These are phyloP conservation scores for Cercophora sp. DNA, from an alignment of 495 filamentous ascomycete species.

Conservation along the genomic window DNA sequence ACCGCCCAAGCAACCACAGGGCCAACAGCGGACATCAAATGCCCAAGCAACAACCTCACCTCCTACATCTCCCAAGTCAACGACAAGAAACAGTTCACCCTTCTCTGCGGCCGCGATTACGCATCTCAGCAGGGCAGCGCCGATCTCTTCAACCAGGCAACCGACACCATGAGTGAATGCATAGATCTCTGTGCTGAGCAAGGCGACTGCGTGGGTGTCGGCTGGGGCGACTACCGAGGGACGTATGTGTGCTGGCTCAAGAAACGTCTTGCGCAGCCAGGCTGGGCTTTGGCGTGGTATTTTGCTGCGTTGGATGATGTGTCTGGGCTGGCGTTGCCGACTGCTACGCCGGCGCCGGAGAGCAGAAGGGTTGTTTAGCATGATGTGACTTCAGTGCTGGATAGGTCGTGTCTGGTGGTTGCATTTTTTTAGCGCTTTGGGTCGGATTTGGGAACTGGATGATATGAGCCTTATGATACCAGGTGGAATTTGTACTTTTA, in stretches of 20 bases:
- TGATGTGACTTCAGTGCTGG: too few relatives aligned
- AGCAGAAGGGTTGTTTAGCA: too few relatives aligned
- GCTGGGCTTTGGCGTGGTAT: conserved; percentile 42
- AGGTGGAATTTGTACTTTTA: too few relatives aligned
- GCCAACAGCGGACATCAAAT: conserved; percentile 12
- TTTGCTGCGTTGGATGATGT: conserved; percentile 35
- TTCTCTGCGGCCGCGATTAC: conserved; percentile 37
- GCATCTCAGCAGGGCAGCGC: conserved; percentile 20
- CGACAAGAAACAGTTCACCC: conserved; percentile 18
- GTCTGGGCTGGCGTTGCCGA: neutral
- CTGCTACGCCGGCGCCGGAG: too few relatives aligned
- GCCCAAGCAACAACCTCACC: conserved; percentile 32
- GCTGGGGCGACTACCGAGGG: conserved; percentile 29
- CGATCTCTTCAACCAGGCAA: conserved; percentile 23
- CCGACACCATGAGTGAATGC: conserved; percentile 25
- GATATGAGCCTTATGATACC: too few relatives aligned
- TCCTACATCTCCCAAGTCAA: conserved; percentile 23
- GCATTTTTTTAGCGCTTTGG: too few relatives aligned
- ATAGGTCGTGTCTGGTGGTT: too few relatives aligned
- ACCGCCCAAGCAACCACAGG: conserved; percentile 5
- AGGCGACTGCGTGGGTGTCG: conserved; percentile 29
- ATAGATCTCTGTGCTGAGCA: conserved; percentile 27
- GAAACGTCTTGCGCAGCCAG: conserved; percentile 49
- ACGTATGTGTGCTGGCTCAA: conserved; percentile 46
- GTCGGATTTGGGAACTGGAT: too few relatives aligned